These are phyloP conservation scores for Xylogone sp. DNA, from an alignment of 2,329 filamentous ascomycete species.

Conservation along the genomic window DNA sequence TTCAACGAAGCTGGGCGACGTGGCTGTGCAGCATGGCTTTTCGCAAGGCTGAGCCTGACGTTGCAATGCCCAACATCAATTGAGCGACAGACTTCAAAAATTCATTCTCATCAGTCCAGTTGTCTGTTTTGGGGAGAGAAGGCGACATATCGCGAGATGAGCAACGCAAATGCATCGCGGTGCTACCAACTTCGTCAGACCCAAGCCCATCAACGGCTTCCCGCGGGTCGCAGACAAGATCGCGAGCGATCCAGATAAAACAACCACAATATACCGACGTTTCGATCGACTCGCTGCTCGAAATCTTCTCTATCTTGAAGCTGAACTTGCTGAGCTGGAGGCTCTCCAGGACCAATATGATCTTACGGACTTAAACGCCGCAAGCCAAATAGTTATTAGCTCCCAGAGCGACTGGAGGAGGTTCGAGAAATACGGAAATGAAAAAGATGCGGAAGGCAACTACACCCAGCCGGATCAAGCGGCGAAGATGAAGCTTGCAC, in stretches of 20 bases:
- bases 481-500: conserved; percentile 8
- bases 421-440: conserved; percentile 6
- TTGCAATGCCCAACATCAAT: too few species aligned
- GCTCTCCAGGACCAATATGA: conserved; percentile 7
- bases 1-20: too few species aligned
- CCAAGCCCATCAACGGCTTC: conserved; percentile 10
- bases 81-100: too few species aligned
- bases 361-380: conserved; percentile 5
- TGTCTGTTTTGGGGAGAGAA: too few species aligned
- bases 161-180: conserved; percentile 2
- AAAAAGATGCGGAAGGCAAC: conserved; percentile 2
- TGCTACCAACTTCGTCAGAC: not conserved
- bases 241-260: conserved; percentile 12
- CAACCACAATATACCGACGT: conserved; percentile 15
- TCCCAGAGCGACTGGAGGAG: conserved; percentile 11
- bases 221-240: conserved; percentile 9
- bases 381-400: conserved; percentile 4
- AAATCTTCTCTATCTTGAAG: conserved; percentile 15
- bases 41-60: too few species aligned
- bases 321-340: conserved; percentile 17
- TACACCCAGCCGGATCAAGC: not conserved
- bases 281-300: conserved; percentile 17
- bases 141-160: not conserved
- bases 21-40: too few species aligned
- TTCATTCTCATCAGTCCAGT: too few species aligned